These are phyloP conservation scores for Bertia moriformis DNA, from an alignment of 2,329 filamentous ascomycete genomes.

Conservation along the genomic window DNA sequence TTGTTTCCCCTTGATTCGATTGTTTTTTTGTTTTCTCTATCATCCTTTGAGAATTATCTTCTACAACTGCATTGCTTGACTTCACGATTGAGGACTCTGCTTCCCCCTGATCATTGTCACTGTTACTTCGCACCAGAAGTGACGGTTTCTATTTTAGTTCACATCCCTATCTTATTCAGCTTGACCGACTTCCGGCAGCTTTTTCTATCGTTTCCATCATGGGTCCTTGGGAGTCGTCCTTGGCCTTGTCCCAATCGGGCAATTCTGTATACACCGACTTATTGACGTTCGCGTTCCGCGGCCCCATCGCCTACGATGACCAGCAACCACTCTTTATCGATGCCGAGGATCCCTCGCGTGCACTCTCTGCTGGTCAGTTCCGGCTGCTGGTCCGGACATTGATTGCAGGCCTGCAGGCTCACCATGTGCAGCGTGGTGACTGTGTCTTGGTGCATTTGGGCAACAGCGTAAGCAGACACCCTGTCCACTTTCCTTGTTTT, in stretches of 20 bases:
- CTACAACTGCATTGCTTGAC: no score
- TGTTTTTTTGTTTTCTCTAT: no score
- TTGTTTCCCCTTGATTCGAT: no score
- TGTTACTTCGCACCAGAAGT: no score
- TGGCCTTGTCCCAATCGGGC: not conserved
- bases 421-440: slow-evolving; percentile 20
- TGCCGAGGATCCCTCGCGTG: slow-evolving; percentile 18
- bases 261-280: slow-evolving; percentile 12
- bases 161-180: no score
- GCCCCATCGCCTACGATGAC: slow-evolving; percentile 15
- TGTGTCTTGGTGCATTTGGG: slow-evolving; percentile 24
- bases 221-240: not conserved
- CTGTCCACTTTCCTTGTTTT: slow-evolving; percentile 1
- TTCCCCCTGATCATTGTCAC: no score
- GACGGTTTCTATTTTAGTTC: no score
- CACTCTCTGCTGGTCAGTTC: slow-evolving; percentile 18
- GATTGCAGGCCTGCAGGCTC: slow-evolving; percentile 21
- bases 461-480: slow-evolving; percentile 16
- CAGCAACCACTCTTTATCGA: slow-evolving; percentile 24
- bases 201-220: no score
- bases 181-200: no score
- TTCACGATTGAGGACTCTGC: no score
- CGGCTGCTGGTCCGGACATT: slow-evolving; percentile 17
- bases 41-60: no score
- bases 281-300: slow-evolving; percentile 22